phyloP scores from a whole-genome alignment of 306 rosid genomes.

The Calophaca sinica region DNA sequence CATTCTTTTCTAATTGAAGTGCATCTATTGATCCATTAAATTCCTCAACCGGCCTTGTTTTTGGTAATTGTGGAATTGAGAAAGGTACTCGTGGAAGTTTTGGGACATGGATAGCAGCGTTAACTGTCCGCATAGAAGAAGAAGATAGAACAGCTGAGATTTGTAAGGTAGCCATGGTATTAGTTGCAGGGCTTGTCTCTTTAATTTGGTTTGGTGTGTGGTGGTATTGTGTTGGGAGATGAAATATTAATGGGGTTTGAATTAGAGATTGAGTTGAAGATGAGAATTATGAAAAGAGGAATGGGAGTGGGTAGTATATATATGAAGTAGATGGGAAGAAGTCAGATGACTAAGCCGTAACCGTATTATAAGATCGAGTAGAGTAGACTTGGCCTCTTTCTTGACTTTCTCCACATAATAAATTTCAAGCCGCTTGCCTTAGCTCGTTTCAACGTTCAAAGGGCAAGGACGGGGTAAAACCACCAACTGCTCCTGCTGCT shows the following conservation, averaged over 20 bases:
- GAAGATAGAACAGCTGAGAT: neutral
- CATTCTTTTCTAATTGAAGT: neutral
- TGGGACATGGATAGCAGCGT: slow-evolving; percentile 11
- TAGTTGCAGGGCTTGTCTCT: neutral
- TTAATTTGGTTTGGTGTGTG: neutral
- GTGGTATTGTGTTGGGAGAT: too few species aligned
- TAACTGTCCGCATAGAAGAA: slow-evolving; percentile 18
- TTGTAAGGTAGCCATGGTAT: slow-evolving; percentile 26
- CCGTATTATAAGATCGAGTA: too few species aligned
- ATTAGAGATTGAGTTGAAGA: neutral
- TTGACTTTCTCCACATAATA: slow-evolving; percentile 18
- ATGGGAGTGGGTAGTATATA: neutral
- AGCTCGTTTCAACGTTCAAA: neutral
- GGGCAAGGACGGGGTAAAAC: neutral
- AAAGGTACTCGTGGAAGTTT: neutral
- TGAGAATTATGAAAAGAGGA: neutral
- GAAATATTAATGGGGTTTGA: neutral
- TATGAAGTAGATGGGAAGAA: neutral
- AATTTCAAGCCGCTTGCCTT: neutral
- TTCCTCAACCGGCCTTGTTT: neutral
- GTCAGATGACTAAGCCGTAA: slow-evolving; percentile 7
- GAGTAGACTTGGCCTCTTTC: slow-evolving; percentile 22
- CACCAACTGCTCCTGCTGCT: neutral
- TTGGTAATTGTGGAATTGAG: slow-evolving; percentile 23
- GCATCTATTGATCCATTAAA: neutral